phyloP scores from a whole-genome alignment of 169 alveolate genomes.

The Babesia microti region DNA sequence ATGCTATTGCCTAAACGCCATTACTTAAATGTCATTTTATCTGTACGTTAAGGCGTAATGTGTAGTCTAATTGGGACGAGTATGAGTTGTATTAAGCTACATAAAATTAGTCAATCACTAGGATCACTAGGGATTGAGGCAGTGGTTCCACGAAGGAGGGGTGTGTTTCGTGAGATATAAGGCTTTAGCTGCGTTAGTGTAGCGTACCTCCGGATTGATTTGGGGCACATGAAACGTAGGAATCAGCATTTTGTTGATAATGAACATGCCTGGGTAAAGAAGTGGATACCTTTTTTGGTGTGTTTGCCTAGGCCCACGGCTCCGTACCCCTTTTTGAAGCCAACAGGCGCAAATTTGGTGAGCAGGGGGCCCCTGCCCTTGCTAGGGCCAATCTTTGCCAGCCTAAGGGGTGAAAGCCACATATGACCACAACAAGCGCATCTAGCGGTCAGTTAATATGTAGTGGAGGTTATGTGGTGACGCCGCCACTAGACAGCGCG shows the following conservation, averaged over 20 bases:
- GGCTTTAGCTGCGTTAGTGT: conserved; percentile 46
- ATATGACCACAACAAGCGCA: too few relatives aligned
- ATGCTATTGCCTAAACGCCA: too few relatives aligned
- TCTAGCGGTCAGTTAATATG: too few relatives aligned
- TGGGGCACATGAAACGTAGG: conserved; percentile 70
- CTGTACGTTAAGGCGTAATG: too few relatives aligned
- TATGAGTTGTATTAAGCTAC: neutral
- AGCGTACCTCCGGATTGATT: conserved; percentile 44
- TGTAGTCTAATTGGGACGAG: neutral
- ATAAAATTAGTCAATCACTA: neutral
- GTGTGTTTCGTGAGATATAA: conserved; percentile 56
- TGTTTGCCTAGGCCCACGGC: conserved; percentile 76
- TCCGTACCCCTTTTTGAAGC: conserved; percentile 76
- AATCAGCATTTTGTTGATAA: conserved; percentile 68
- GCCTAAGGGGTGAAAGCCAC: too few relatives aligned
- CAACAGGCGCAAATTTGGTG: conserved; percentile 68
- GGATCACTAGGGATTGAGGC: conserved; percentile 5
- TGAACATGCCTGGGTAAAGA: conserved; percentile 52
- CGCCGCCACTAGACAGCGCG: too few relatives aligned
- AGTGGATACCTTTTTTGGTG: conserved; percentile 63
- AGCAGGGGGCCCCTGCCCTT: conserved; percentile 76
- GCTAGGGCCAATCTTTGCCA: conserved; percentile 65
- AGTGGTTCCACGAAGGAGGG: conserved; percentile 1
- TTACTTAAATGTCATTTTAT: too few relatives aligned
- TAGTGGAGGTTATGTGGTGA: too few relatives aligned